A percentile compares a stretch with the other conserved stretches of the same genome.
phyloP scores from a whole-genome alignment of 2,329 filamentous ascomycete species.

The Elsinoe perseae region DNA sequence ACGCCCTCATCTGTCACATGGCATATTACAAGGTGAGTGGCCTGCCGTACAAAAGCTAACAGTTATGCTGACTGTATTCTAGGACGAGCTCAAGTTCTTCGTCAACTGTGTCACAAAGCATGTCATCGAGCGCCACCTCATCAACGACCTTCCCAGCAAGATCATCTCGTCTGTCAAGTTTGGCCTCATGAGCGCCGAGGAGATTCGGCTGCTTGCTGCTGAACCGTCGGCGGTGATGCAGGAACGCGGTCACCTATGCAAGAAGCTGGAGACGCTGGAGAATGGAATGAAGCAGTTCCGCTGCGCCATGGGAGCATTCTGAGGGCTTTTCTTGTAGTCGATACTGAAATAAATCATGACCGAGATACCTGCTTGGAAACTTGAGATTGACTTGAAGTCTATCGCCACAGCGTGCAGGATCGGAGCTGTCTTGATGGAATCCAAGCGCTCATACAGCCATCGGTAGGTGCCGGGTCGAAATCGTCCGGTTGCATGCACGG shows the following conservation, averaged over 20 bases:
- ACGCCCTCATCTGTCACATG: conserved; percentile 31
- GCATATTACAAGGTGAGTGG: conserved; percentile 32
- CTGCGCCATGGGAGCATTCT: background rate
- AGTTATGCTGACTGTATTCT: background rate
- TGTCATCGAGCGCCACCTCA: conserved; percentile 34
- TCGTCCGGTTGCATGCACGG: too few relatives aligned
- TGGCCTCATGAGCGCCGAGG: conserved; percentile 28
- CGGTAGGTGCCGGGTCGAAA: too few relatives aligned
- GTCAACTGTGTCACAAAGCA: conserved; percentile 29
- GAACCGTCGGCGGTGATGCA: conserved; percentile 28
- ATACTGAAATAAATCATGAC: too few relatives aligned
- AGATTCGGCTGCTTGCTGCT: conserved; percentile 29
- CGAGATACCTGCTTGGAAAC: too few relatives aligned
- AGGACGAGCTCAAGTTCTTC: conserved; percentile 34
- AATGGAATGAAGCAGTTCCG: conserved; percentile 30
- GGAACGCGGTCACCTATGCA: conserved; percentile 27
- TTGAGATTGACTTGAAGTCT: too few relatives aligned
- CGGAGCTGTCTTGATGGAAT: too few relatives aligned
- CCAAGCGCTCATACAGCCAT: too few relatives aligned
- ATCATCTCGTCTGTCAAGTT: conserved; percentile 30
- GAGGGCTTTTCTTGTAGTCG: too few relatives aligned
- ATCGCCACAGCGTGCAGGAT: too few relatives aligned
- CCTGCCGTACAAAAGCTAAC: too few relatives aligned
- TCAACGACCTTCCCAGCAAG: conserved; percentile 25
- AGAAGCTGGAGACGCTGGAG: conserved; percentile 29